These are phyloP conservation scores for Exophiala spinifera DNA, from an alignment of 2,329 filamentous ascomycete genomes.

Conservation along the genomic window DNA sequence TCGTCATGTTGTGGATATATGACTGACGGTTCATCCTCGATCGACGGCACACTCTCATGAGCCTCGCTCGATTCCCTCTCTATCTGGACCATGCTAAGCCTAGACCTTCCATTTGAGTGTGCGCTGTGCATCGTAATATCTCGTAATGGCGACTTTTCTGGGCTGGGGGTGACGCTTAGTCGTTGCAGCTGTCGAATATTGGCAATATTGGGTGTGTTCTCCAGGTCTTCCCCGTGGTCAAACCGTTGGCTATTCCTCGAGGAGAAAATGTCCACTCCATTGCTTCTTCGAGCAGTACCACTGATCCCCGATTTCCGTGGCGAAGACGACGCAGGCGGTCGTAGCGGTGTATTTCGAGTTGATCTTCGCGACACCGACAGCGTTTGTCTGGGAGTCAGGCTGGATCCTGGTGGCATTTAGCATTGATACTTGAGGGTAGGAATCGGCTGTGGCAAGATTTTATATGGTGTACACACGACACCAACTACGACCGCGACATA, in stretches of 20 bases:
- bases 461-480: too few relatives aligned
- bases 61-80: neutral
- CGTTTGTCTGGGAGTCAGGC: constrained; percentile 40
- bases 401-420: neutral
- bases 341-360: constrained; percentile 37
- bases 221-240: constrained; percentile 25
- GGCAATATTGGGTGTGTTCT: constrained; percentile 33
- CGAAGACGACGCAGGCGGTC: constrained; percentile 43
- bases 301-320: constrained; percentile 45
- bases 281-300: constrained; percentile 35
- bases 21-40: constrained; percentile 7
- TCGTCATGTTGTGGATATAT: constrained; percentile 1
- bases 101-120: constrained; percentile 13
- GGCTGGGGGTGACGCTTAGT: constrained; percentile 3
- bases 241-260: constrained; percentile 9
- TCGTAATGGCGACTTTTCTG: constrained; percentile 17
- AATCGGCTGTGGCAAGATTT: too few relatives aligned
- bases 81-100: constrained; percentile 8
- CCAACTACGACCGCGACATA: constrained; percentile 38
- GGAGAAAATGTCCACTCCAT: constrained; percentile 22
- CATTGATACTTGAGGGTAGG: too few relatives aligned
- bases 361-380: constrained; percentile 36
- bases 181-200: constrained; percentile 30
- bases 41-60: constrained; percentile 1
- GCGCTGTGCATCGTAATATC: constrained; percentile 15